Evolutionary conservation across 345 rosid species (phyloP), one percentile per base, ranked within the genome.

Genomic region (Camelina laxa): DNA sequence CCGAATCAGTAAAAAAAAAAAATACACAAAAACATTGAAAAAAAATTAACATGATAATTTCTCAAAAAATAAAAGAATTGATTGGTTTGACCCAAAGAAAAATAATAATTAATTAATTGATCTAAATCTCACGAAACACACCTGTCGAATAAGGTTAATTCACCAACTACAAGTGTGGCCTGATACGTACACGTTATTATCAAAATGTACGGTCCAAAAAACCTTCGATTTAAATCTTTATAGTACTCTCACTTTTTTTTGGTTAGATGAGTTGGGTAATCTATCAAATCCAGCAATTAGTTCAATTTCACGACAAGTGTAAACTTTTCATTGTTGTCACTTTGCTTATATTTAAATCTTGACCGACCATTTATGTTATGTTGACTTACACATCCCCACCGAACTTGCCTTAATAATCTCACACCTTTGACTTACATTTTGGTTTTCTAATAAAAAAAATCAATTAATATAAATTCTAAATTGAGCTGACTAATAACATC

Each of bases 181-280:
- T 66, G 72, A 74, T 48, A 58, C 73, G 67, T 67, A 45, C 60
- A 49, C 8, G 72, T 58, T 66, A 59, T 58, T 74, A 66, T 66
- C 67, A 39, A 66, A 48, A 24, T 20, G 22, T 66, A 66, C 35
- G 24, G 35, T 47, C 24, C 45, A 67, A 66, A 3, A 24, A 57
- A 67, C 24, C 22, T 27, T 7, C 5, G 44, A 36, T 24, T 49
- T 27, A 9, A 22, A 38, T 6, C 39, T 9, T 8, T 58, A 2
- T 17, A 35, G 1, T 17, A 67, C 6, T 63, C 15, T 48, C 8
- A 33, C 8, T 6, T 1, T 13, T 11, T 47, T 9, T 57, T 57
- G 16, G 16, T 66, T 67, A 67, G 54, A 14, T 74, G 72, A 53
- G 60, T 66, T 48, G 48, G 73, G 67, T 74, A 36, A 74, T 49